phyloP scores from a whole-genome alignment of 2,329 filamentous ascomycete genomes.

The Didymosphaeria variabile region DNA sequence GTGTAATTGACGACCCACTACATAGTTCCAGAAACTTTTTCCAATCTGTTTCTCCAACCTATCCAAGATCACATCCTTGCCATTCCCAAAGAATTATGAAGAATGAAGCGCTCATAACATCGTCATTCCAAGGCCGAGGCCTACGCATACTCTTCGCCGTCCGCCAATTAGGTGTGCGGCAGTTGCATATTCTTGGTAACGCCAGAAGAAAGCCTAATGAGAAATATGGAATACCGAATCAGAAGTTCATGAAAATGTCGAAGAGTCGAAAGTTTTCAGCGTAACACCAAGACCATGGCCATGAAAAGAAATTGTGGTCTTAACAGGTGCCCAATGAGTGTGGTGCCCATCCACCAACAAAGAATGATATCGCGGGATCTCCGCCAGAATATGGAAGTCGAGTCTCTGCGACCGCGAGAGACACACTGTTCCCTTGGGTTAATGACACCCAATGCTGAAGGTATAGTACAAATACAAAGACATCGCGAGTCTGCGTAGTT shows the following conservation, averaged over 20 bases:
- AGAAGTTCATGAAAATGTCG: not conserved
- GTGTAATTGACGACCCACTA: not conserved
- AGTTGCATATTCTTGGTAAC: not conserved
- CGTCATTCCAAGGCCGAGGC: constrained; percentile 5
- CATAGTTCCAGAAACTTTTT: not conserved
- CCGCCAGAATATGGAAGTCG: not conserved
- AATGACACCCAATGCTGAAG: not conserved
- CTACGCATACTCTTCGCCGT: not conserved
- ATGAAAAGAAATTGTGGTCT: not conserved
- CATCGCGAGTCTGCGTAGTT: not conserved
- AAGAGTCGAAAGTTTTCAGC: not conserved
- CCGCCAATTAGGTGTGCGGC: not conserved
- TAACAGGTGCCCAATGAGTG: not conserved
- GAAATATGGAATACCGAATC: not conserved
- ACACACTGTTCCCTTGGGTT: not conserved
- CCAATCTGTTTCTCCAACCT: not conserved
- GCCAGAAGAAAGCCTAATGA: not conserved
- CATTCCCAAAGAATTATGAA: constrained; percentile 6
- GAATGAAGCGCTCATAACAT: constrained; percentile 13
- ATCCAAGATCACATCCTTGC: not conserved
- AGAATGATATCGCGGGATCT: not conserved
- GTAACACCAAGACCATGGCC: not conserved
- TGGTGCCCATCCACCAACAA: not conserved
- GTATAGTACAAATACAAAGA: constrained; percentile 7
- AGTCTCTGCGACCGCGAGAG: not conserved